Base-by-base conservation (phyloP, 768 basidiomycete species). In the Lactarius vividus region DNA sequence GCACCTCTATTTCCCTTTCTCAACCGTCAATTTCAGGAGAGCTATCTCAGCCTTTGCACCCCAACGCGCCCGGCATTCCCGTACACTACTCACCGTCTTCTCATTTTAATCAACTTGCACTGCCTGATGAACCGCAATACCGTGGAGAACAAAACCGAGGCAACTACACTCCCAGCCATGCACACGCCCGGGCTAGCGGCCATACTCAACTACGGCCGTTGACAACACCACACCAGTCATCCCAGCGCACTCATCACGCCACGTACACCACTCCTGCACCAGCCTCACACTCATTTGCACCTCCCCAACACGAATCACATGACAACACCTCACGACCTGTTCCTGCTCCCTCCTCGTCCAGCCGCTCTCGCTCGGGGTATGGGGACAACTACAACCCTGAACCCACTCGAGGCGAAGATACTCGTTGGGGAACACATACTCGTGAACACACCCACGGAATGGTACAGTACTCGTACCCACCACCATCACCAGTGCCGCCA, bases 1-100 rank as follows among this genome's bases (percentile, higher is more conserved):
- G 23, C 40, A 37, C 11, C 11, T 9, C 10, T 11, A 33, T 28
- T 6, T 35, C 49, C 15, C 56, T 16, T 37, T 28, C 4, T 39
- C 44, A n/a, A 67, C 40, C 18, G 16, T 55, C 5, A 33, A 46
- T 9, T 8, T 15, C 40, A 70, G 70, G 56, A 40, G 70, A 70
- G 64, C 40, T 70, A 29, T 60, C 70, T 18, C 70, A 69, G 52
- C 68, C 68, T 26, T 52, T 59, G 37, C 64, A 55, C 20, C 67
- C 68, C 6, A 65, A 39, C 26, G 33, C 55, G 37, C n/a, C 61
- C 23, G 46, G 26, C 55, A 28, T 49, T 35, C 59, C 63, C 33
- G 42, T 49, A 4, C 42, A 52, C 31, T 63, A 66, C 42, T 66
- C 68, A 18, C 68, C 64, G 10, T 56, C 70, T 4, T 52, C 62